Conservation (phyloP, 768 basidiomycete genomes). For the Filobasidium floriforme region DNA sequence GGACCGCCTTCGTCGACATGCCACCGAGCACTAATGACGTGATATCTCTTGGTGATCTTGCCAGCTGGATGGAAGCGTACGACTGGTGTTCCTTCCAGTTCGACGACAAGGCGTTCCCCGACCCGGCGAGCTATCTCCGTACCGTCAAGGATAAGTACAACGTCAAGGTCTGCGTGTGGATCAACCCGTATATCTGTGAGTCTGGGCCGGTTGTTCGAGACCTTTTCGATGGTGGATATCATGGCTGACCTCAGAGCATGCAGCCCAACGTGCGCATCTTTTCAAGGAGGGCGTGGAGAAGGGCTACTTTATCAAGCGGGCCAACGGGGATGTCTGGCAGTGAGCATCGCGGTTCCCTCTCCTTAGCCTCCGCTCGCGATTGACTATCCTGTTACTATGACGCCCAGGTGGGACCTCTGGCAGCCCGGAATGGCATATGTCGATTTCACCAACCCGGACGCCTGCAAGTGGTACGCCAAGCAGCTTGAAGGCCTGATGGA, state of each 20-base stretch:
- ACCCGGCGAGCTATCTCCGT: slow-evolving; percentile 57
- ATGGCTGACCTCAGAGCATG: background rate
- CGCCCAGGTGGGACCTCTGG: slow-evolving; percentile 55
- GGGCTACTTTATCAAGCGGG: slow-evolving; percentile 65
- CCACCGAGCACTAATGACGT: no score
- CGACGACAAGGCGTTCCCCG: slow-evolving; percentile 67
- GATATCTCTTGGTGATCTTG: no score
- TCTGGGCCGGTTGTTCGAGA: slow-evolving; percentile 34
- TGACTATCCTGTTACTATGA: background rate
- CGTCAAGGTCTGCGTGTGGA: slow-evolving; percentile 67
- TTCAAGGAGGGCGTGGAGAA: slow-evolving; percentile 62
- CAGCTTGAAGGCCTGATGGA: slow-evolving; percentile 53
- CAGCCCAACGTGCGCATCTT: slow-evolving; percentile 46
- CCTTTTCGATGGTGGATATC: background rate
- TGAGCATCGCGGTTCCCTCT: no score
- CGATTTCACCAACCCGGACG: slow-evolving; percentile 59
- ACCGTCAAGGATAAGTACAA: slow-evolving; percentile 49
- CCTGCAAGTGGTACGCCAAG: slow-evolving; percentile 54
- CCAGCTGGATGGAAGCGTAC: slow-evolving; percentile 40
- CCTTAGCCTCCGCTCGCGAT: no score
- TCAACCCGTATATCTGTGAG: slow-evolving; percentile 65
- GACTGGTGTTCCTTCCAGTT: slow-evolving; percentile 55
- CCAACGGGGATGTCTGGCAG: slow-evolving; percentile 53
- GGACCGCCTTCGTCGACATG: no score
- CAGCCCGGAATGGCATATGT: slow-evolving; percentile 53